These are phyloP conservation scores for Oryza officinalis DNA, from an alignment of 176 grass and related monocot genomes.

Conservation along the genomic window DNA sequence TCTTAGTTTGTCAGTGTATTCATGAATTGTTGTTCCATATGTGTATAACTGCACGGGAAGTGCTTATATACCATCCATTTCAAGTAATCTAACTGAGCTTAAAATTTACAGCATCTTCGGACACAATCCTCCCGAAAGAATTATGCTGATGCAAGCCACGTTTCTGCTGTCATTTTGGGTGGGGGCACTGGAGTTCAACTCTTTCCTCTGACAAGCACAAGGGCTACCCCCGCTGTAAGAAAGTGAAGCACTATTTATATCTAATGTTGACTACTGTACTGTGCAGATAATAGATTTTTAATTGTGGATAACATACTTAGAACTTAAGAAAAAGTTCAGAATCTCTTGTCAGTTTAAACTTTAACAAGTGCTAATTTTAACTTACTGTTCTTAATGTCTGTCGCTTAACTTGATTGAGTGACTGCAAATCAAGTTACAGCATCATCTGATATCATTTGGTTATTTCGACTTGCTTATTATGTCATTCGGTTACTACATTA, in stretches of 20 bases:
- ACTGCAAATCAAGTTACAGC: not conserved
- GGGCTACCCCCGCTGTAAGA: constrained; percentile 73
- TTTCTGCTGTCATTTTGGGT: constrained; percentile 73
- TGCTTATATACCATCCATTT: not conserved
- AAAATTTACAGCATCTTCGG: constrained; percentile 46
- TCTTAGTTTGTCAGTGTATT: not conserved
- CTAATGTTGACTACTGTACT: constrained; percentile 1
- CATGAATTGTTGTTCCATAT: constrained; percentile 8
- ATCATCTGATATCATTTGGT: not conserved
- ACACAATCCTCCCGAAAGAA: constrained; percentile 43
- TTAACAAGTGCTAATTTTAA: not conserved
- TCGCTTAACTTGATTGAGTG: not conserved
- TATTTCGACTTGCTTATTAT: not conserved
- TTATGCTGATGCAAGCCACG: constrained; percentile 53
- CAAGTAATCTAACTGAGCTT: not conserved
- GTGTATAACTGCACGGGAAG: not conserved
- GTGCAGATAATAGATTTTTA: not conserved
- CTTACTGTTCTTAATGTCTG: not conserved
- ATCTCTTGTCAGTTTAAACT: not conserved
- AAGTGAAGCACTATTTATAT: constrained; percentile 22
- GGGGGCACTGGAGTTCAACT: constrained; percentile 66
- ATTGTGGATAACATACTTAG: not conserved
- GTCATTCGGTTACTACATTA: not conserved
- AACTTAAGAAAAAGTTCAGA: not conserved
- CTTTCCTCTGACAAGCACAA: constrained; percentile 79